phyloP scores from a whole-genome alignment of 2,329 filamentous ascomycete species.

The Fusarium siculi region DNA sequence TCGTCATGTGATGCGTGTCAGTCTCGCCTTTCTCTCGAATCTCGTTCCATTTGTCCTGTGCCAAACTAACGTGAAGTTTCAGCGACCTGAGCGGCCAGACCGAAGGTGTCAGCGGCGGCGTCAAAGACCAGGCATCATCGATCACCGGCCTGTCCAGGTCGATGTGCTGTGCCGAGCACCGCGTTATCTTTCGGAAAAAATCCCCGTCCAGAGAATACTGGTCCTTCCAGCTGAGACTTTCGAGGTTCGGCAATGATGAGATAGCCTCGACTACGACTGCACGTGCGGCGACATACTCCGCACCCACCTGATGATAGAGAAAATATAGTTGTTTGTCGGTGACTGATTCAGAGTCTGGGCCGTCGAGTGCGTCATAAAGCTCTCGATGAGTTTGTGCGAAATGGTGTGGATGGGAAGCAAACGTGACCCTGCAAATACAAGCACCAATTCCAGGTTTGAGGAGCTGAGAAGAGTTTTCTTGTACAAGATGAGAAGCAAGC shows the following conservation, averaged over 20 bases:
- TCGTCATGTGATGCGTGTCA: not conserved
- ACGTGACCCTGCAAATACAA: not conserved
- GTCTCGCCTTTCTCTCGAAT: not conserved
- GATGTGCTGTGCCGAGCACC: not conserved
- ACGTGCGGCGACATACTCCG: not conserved
- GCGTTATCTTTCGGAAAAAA: not conserved
- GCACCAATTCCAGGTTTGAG: not conserved
- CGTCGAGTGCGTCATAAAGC: not conserved
- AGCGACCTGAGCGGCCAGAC: constrained; percentile 1
- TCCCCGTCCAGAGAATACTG: not conserved
- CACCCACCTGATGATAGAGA: not conserved
- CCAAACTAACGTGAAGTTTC: not conserved
- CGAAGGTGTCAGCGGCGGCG: not conserved
- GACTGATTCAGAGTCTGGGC: not conserved
- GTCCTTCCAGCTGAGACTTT: constrained; percentile 14
- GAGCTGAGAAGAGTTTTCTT: not conserved
- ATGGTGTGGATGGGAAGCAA: not conserved
- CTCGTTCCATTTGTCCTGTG: fast-evolving
- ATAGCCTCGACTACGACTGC: not conserved
- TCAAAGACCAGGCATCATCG: not conserved
- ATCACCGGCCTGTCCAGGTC: not conserved
- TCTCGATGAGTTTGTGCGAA: not conserved
- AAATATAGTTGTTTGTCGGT: not conserved
- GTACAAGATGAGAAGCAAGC: not conserved
- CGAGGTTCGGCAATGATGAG: constrained; percentile 14